Percentiles rank a stretch among this genome's conserved stretches.
Evolutionary conservation across 2,329 filamentous ascomycete species (phyloP).

Genomic region (Fusarium sp.): DNA sequence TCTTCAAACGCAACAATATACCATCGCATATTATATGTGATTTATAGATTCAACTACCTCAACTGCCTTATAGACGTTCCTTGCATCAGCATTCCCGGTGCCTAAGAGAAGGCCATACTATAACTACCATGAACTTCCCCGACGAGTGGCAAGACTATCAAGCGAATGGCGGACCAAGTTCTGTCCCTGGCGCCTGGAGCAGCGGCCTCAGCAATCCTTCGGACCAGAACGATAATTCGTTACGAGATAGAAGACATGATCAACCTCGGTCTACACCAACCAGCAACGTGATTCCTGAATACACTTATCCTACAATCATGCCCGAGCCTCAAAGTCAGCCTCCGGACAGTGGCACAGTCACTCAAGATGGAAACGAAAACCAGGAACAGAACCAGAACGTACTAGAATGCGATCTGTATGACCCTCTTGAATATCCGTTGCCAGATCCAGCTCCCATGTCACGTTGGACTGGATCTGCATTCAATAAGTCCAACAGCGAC

Average conservation of each 20-base stretch:
- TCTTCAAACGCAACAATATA: not conserved
- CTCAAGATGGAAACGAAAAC: not conserved
- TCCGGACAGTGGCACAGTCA: not conserved
- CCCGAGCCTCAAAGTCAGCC: not conserved
- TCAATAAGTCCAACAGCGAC: constrained; percentile 31
- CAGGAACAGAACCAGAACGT: not conserved
- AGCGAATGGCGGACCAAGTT: not conserved
- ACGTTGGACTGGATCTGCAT: constrained; percentile 26
- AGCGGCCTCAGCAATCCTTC: not conserved
- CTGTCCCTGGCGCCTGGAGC: not conserved
- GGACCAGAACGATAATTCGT: not conserved
- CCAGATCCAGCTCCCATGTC: constrained; percentile 16
- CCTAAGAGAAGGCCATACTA: not conserved
- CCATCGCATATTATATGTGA: not conserved
- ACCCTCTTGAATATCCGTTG: not conserved
- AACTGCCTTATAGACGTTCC: not conserved
- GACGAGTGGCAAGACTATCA: constrained; percentile 12
- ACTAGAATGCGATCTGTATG: not conserved
- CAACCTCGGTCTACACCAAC: not conserved
- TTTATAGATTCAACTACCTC: not conserved
- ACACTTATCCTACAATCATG: not conserved
- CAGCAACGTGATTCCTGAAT: not conserved
- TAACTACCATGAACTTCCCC: constrained; percentile 16
- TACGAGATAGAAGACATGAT: not conserved
- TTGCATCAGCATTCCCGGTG: not conserved